Conservation (phyloP, 2,329 filamentous ascomycete species). For the Fusarium verrucosum region DNA sequence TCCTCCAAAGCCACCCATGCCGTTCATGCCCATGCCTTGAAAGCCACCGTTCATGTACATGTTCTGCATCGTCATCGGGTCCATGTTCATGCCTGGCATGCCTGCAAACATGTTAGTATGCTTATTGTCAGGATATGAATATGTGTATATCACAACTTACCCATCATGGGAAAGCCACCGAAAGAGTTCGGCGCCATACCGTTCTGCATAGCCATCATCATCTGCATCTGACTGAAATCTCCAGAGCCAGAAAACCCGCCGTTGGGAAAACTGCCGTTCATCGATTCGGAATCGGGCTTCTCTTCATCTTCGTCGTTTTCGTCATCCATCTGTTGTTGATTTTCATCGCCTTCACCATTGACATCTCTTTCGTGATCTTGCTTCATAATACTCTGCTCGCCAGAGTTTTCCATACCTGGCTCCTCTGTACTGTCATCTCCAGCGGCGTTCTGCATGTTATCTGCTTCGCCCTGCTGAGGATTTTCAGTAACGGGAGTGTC, state of each 20-base stretch:
- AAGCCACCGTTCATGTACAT: conserved; percentile 84
- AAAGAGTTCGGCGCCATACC: conserved; percentile 67
- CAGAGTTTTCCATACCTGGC: conserved; percentile 27
- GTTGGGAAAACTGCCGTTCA: conserved; percentile 61
- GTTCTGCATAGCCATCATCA: conserved; percentile 81
- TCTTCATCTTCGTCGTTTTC: conserved; percentile 47
- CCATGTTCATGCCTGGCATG: conserved; percentile 87
- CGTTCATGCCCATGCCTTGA: conserved; percentile 79
- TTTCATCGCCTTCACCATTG: conserved; percentile 37
- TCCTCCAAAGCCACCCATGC: conserved; percentile 80
- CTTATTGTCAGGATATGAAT: background rate
- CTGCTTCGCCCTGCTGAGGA: conserved; percentile 20
- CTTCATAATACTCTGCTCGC: conserved; percentile 32
- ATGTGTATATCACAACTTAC: conserved; percentile 62
- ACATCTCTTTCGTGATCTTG: conserved; percentile 37
- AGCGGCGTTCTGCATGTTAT: conserved; percentile 20
- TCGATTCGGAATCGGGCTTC: conserved; percentile 50
- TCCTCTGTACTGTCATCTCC: conserved; percentile 30
- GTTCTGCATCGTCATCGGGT: conserved; percentile 78
- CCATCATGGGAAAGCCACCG: conserved; percentile 80
- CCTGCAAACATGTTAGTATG: conserved; percentile 58
- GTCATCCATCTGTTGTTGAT: conserved; percentile 39
- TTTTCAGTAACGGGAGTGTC: background rate
- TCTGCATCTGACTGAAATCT: conserved; percentile 81
- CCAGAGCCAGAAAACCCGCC: conserved; percentile 70